A percentile compares a stretch with the other conserved stretches of the same genome.
Evolutionary conservation across 1,284 basidiomycete genomes (phyloP).

Genomic region (Phlebopus sp.): DNA sequence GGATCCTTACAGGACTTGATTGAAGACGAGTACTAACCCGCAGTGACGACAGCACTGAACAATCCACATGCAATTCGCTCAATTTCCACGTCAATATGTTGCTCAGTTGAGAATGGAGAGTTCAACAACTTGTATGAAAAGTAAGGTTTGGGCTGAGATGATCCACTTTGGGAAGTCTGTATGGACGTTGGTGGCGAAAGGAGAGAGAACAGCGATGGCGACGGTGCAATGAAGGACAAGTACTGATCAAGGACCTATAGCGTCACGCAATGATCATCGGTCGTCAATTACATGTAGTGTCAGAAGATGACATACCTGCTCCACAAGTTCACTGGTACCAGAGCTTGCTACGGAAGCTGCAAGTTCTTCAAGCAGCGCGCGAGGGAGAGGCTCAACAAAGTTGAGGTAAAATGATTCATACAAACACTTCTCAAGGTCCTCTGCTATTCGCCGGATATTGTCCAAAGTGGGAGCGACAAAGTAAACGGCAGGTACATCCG

Average conservation of each 20-base stretch:
- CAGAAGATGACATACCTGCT: slow-evolving; percentile 54
- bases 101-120: slow-evolving; percentile 87
- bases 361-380: slow-evolving; percentile 90
- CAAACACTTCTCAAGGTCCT: slow-evolving; percentile 82
- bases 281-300: not conserved
- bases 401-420: slow-evolving; percentile 96
- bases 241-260: slow-evolving; percentile 90
- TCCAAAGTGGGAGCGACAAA: slow-evolving; percentile 89
- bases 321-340: slow-evolving; percentile 80
- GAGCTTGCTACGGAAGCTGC: slow-evolving; percentile 86
- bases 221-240: slow-evolving; percentile 94
- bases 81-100: slow-evolving; percentile 91
- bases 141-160: slow-evolving; percentile 35
- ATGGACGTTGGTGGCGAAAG: slow-evolving; percentile 47
- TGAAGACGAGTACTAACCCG: slow-evolving; percentile 52
- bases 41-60: slow-evolving; percentile 91
- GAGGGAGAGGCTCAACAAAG: slow-evolving; percentile 89
- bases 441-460: slow-evolving; percentile 87
- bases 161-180: slow-evolving; percentile 32
- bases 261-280: slow-evolving; percentile 2
- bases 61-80: slow-evolving; percentile 90
- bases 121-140: slow-evolving; percentile 85
- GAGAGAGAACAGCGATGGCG: slow-evolving; percentile 92
- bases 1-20: not conserved
- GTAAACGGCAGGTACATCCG: slow-evolving; percentile 97